Evolutionary conservation across 2,329 filamentous ascomycete species (phyloP), one percentile per base, ranked within the genome.

Genomic region (Aspergillus candidus): DNA sequence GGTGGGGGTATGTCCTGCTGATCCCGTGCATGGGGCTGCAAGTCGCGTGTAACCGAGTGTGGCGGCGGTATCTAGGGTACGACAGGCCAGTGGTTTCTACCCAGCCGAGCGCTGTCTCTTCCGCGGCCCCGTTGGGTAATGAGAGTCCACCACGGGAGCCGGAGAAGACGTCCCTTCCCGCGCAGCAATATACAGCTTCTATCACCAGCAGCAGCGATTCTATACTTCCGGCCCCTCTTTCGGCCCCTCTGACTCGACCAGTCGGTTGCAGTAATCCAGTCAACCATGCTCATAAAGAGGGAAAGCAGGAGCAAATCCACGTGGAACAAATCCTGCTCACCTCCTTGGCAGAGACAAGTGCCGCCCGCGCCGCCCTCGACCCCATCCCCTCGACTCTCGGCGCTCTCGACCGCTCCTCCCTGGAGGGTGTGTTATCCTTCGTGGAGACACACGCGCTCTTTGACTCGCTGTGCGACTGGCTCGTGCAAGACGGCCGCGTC

Each of bases 1-100:
- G 76, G 76, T 74, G 70, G 68, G 76, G 71, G 2, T 79, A 79
- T 38, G 61, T 76, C 0, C 63, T 78, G 0, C 57, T 78, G 4
- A 62, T 72, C 2, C 76, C 75, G 0, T 76, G 76, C 48, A 73
- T 78, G 7, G 44, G 72, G 3, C 61, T 67, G 0, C 67, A 72
- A 1, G 61, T 73, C 2, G 57, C 69, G 6, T 72, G 71, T 53
- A 78, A 78, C 40, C 58, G 67, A n/a, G 70, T 73, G 57, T 78
- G 73, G 72, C 60, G 74, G 2, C 56, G 56, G 4, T 59, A 66
- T 15, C 63, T 77, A 1, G 74, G 73, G 1, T 77, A 78, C 43
- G 65, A 71, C 40, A 63, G 70, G 0, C 60, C 62, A 3, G 43
- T 63, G 1, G 40, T 67, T 7, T 31, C 35, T n/a, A 32, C 33